phyloP scores from a whole-genome alignment of 257 asterid genomes.

The Knoxia roxburghii region DNA sequence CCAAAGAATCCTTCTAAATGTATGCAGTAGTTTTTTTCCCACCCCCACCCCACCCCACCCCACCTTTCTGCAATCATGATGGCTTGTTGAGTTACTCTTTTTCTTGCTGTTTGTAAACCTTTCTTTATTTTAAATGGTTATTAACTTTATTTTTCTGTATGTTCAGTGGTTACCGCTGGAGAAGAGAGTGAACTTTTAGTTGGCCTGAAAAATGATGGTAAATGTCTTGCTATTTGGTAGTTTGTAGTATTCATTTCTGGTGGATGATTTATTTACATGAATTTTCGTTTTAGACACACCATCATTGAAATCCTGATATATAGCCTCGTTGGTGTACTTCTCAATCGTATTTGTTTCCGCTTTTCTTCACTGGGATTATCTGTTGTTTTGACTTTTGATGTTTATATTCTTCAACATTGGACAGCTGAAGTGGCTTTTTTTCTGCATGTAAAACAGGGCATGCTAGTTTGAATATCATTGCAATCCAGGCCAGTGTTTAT shows the following conservation, averaged over 20 bases:
- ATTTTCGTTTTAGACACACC: not conserved
- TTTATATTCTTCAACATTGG: not conserved
- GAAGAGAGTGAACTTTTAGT: constrained; percentile 86
- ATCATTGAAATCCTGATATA: not conserved
- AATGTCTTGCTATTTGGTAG: constrained; percentile 16
- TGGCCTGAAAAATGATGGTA: constrained; percentile 95
- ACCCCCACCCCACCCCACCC: no score
- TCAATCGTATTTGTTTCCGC: not conserved
- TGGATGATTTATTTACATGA: not conserved
- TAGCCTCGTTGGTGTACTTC: not conserved
- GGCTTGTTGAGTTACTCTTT: not conserved
- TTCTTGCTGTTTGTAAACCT: not conserved
- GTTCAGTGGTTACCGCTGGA: constrained; percentile 74
- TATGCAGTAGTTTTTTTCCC: constrained; percentile 17
- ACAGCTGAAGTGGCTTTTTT: constrained; percentile 17
- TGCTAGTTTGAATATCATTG: constrained; percentile 54
- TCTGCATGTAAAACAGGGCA: constrained; percentile 48
- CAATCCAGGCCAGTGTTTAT: constrained; percentile 85
- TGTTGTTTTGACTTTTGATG: not conserved
- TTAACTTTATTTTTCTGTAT: constrained; percentile 11
- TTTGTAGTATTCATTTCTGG: not conserved
- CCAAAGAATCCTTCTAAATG: constrained; percentile 89
- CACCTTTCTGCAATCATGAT: not conserved
- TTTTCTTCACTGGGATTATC: not conserved
- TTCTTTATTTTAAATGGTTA: not conserved